Evolutionary conservation across 805 yeast genomes (phyloP), one percentile per base, ranked within the genome.

Genomic region (Lipomyces yamanashiensis): DNA sequence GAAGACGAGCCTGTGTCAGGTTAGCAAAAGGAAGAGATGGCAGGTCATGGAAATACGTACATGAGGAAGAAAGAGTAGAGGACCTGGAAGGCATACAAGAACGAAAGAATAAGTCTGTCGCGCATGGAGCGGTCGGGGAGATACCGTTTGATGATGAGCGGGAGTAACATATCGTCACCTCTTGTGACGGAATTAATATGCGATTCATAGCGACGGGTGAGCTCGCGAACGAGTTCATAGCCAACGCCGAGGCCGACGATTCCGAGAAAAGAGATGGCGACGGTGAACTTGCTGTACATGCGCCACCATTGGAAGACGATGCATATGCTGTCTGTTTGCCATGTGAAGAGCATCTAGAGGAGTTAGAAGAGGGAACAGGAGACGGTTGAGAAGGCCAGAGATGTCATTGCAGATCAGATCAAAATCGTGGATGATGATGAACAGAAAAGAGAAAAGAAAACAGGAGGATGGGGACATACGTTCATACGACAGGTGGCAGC

Each of bases 241-340:
- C 68, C 65, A 23, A 66, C 36, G 17, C 68, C 69, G 47, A 66
- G 63, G 21, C 68, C 68, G 41, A 66, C 61, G 45, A 66, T 61
- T 23, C 68, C 69, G 40, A 66, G 63, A 47, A 66, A 54, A n/a
- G 69, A 56, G 40, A 67, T 36, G 23, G 66, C 69, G 19, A 66
- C 59, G 13, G 63, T 61, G 36, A 53, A 57, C 8, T 40, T 36
- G 48, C 50, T 61, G 56, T 54, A 52, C 45, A 66, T 54, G 34
- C 64, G 63, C 69, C 69, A 66, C 61, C 68, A 59, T 23, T 50
- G 61, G 57, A 66, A 66, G n/a, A 66, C 69, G 53, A 66, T 53
- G 54, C 69, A 66, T 15, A 58, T 39, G 47, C 55, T 54, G 40
- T 61, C 43, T 9, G 68, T 56, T 23, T 66, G 33, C 69, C 69